phyloP scores from a whole-genome alignment of 108 stramenopile species.

The Fragilaria crotonensis region DNA sequence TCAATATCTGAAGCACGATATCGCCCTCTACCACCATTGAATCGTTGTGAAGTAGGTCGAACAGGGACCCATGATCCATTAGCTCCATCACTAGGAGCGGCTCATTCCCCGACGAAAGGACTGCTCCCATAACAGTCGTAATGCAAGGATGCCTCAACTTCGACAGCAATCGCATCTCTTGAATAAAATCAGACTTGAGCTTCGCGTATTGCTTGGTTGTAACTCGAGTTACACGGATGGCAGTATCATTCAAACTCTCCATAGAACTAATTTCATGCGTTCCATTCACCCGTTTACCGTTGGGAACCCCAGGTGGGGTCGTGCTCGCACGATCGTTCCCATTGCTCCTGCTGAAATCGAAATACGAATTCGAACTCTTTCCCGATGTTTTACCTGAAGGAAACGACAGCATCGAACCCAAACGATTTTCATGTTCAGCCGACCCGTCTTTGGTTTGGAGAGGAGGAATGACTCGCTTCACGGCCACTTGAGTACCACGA shows the following conservation, averaged over 20 bases:
- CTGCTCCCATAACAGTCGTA: constrained; percentile 56
- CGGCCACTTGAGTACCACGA: constrained; percentile 32
- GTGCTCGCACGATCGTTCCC: background rate
- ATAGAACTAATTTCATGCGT: background rate
- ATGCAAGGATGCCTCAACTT: constrained; percentile 63
- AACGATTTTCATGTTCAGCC: background rate
- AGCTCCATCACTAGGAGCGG: constrained; percentile 46
- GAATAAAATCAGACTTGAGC: constrained; percentile 38
- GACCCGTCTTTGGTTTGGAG: background rate
- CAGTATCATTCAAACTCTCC: background rate
- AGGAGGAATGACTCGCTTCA: constrained; percentile 31
- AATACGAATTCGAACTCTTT: background rate
- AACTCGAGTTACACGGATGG: background rate
- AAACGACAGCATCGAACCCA: background rate
- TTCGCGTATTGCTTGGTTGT: background rate
- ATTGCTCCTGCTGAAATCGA: background rate
- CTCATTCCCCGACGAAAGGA: constrained; percentile 25
- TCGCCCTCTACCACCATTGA: constrained; percentile 38
- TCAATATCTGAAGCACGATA: constrained; percentile 36
- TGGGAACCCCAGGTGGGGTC: background rate
- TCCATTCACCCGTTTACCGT: background rate
- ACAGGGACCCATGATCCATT: constrained; percentile 53
- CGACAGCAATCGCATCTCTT: constrained; percentile 49
- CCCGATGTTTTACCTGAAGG: background rate
- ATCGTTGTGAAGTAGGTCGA: constrained; percentile 51